These are phyloP conservation scores for Takashimella tepidaria DNA, from an alignment of 1,284 basidiomycete species.

Conservation along the genomic window DNA sequence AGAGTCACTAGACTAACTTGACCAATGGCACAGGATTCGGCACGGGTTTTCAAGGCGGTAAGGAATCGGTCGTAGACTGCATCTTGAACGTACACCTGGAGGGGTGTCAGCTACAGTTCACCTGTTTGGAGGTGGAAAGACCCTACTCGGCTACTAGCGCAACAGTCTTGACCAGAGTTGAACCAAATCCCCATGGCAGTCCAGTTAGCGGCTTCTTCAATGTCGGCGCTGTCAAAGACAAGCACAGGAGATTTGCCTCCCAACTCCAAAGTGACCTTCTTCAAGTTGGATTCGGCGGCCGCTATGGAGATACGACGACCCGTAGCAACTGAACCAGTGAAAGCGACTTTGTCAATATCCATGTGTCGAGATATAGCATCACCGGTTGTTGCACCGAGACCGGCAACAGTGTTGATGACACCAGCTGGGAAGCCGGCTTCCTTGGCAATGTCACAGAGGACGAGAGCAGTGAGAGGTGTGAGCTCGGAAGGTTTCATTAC, in stretches of 20 bases:
- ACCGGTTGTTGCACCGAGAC: slow-evolving; percentile 76
- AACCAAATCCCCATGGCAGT: slow-evolving; percentile 39
- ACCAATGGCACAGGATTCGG: slow-evolving; percentile 66
- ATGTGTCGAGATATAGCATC: slow-evolving; percentile 70
- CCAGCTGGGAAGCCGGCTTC: slow-evolving; percentile 75
- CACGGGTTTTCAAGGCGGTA: slow-evolving; percentile 60
- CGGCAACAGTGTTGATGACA: slow-evolving; percentile 83
- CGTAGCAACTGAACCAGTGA: slow-evolving; percentile 63
- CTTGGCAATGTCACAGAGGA: slow-evolving; percentile 49
- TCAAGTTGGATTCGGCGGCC: slow-evolving; percentile 77
- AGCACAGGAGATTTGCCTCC: slow-evolving; percentile 53
- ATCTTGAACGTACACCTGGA: slow-evolving; percentile 69
- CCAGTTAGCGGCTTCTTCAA: slow-evolving; percentile 68
- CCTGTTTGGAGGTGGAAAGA: not conserved
- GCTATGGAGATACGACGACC: slow-evolving; percentile 81
- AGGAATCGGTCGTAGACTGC: slow-evolving; percentile 77
- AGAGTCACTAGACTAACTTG: not conserved
- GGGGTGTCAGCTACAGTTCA: too few species aligned
- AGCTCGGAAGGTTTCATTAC: slow-evolving; percentile 73
- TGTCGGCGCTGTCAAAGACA: slow-evolving; percentile 50
- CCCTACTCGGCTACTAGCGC: slow-evolving; percentile 64
- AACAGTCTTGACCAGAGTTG: slow-evolving; percentile 36
- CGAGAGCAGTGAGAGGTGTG: slow-evolving; percentile 79
- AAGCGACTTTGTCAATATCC: slow-evolving; percentile 68
- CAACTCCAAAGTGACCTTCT: slow-evolving; percentile 58